phyloP scores from a whole-genome alignment of 177 flowering plant species.

The Vitis hybrid region DNA sequence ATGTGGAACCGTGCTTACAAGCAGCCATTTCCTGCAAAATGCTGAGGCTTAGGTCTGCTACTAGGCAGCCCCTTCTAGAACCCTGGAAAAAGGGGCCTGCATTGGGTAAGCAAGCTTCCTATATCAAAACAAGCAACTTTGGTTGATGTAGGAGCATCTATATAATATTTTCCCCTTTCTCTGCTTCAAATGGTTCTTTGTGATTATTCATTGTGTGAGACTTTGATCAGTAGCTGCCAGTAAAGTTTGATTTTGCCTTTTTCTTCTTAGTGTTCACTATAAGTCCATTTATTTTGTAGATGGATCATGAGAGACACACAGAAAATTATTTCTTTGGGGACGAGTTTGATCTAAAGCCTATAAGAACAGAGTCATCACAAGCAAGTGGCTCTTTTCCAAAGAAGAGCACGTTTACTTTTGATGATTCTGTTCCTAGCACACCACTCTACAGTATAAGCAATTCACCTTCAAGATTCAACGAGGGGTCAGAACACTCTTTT shows the following conservation, averaged over 20 bases:
- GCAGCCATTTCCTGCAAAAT: no score
- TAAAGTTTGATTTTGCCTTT: no score
- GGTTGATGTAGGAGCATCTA: no score
- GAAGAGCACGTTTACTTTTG: slow-evolving; percentile 54
- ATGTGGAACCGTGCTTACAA: no score
- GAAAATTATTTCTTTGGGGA: slow-evolving; percentile 57
- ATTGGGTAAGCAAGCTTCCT: no score
- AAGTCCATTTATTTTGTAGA: slow-evolving; percentile 39
- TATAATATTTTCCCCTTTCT: no score
- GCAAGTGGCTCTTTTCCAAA: slow-evolving; percentile 35
- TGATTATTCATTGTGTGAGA: not conserved
- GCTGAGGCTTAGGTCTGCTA: no score
- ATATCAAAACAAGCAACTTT: no score
- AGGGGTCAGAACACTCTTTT: slow-evolving; percentile 52
- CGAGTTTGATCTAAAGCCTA: slow-evolving; percentile 59
- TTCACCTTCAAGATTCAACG: slow-evolving; percentile 51
- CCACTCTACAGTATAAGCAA: slow-evolving; percentile 51
- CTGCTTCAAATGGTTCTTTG: not conserved
- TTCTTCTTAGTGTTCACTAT: no score
- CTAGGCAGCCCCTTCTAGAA: no score
- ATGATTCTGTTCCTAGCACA: slow-evolving; percentile 72
- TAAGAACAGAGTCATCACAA: slow-evolving; percentile 54
- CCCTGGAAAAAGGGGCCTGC: no score
- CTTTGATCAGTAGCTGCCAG: not conserved
- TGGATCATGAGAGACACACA: slow-evolving; percentile 41